Evolutionary conservation across 306 rosid genomes (phyloP).

Genomic region (Castanea sativa): DNA sequence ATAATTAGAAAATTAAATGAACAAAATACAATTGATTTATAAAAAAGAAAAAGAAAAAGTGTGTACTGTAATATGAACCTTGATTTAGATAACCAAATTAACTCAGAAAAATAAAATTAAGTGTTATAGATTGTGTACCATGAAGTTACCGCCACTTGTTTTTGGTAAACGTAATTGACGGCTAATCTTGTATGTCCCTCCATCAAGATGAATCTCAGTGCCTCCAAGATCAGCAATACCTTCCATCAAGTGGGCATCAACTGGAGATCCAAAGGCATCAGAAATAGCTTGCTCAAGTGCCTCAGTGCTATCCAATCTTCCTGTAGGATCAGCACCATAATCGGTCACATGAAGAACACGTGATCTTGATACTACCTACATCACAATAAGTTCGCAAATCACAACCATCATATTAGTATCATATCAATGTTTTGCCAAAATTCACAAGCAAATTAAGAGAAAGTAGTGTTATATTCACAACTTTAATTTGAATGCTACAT

Average conservation of each 20-base stretch:
- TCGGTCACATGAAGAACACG: conserved; percentile 33
- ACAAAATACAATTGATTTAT: not conserved
- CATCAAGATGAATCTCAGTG: conserved; percentile 37
- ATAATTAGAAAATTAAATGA: not conserved
- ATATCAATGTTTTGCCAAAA: not conserved
- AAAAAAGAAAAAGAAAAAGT: not conserved
- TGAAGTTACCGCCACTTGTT: conserved; percentile 27
- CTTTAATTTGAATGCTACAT: not conserved
- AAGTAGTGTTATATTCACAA: too few relatives aligned
- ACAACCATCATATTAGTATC: not conserved
- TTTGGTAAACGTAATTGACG: conserved; percentile 35
- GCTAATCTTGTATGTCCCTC: conserved; percentile 44
- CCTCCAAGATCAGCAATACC: conserved; percentile 44
- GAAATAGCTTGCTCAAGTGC: conserved; percentile 35
- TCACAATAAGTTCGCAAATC: not conserved
- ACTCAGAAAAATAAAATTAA: not conserved
- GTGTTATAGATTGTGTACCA: conserved; percentile 17
- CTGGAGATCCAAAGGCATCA: conserved; percentile 20
- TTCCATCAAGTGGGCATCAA: conserved; percentile 23
- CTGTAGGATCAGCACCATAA: conserved; percentile 47
- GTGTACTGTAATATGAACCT: too few relatives aligned
- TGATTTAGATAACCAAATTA: too few relatives aligned
- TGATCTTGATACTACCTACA: conserved; percentile 6
- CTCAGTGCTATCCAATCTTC: conserved; percentile 38
- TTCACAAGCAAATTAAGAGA: not conserved